A percentile compares a stretch with the other conserved stretches of the same genome.
These are phyloP conservation scores for Capsicum chinense DNA, from an alignment of 257 asterid genomes.

Conservation along the genomic window DNA sequence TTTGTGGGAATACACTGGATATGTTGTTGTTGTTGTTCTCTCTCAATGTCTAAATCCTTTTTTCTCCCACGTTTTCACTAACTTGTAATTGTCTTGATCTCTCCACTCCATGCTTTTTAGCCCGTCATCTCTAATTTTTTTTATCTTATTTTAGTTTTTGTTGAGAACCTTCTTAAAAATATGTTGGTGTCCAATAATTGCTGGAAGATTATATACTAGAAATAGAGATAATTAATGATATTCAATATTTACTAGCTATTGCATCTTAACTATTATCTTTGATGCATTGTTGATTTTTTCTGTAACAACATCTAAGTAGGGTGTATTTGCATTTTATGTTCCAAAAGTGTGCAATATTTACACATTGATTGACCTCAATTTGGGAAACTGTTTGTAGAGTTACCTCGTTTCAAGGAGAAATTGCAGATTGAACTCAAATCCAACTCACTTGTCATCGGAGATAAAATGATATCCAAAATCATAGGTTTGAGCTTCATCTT, in stretches of 20 bases:
- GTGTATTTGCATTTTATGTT: conserved; percentile 51
- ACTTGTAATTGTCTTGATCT: not conserved
- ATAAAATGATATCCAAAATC: conserved; percentile 65
- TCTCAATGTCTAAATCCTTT: not conserved
- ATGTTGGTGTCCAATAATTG: not conserved
- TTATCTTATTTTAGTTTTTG: not conserved
- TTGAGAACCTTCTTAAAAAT: not conserved
- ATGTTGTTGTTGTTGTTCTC: too few relatives aligned
- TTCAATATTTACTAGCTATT: not conserved
- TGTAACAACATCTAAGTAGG: conserved; percentile 1
- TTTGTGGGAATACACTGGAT: too few relatives aligned
- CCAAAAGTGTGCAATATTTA: conserved; percentile 83
- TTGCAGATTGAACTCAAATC: conserved; percentile 66
- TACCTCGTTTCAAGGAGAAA: conserved; percentile 80
- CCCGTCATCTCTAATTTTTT: not conserved
- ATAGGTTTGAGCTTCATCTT: conserved; percentile 50
- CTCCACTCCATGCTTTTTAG: not conserved
- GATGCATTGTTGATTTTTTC: not conserved
- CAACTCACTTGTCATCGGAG: conserved; percentile 42
- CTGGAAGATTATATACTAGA: not conserved
- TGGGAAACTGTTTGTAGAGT: conserved; percentile 72
- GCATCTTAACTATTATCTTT: not conserved
- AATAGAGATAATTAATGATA: not conserved
- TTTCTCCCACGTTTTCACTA: not conserved
- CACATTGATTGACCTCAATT: conserved; percentile 71